These are phyloP conservation scores for Echinochloa phyllopogon DNA, from an alignment of 176 grass and related monocot genomes.

Conservation along the genomic window DNA sequence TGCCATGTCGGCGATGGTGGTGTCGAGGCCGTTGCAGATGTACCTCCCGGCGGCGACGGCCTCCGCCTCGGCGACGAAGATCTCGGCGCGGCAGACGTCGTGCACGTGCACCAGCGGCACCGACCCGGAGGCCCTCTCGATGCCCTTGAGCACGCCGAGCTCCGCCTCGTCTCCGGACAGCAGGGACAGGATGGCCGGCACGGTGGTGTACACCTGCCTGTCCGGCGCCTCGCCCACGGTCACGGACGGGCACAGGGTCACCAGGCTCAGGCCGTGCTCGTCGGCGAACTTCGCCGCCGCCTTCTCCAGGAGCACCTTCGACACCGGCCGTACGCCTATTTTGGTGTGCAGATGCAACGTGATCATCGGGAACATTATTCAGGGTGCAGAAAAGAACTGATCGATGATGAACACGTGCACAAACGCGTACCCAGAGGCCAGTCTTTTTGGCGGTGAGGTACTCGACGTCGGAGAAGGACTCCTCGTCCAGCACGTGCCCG, in stretches of 20 bases:
- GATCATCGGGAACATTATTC: neutral
- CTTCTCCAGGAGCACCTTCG: constrained; percentile 56
- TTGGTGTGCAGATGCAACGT: too few species aligned
- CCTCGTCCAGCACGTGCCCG: constrained; percentile 64
- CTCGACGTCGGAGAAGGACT: constrained; percentile 66
- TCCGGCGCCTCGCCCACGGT: constrained; percentile 44
- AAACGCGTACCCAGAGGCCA: constrained; percentile 48
- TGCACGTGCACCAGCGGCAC: constrained; percentile 46
- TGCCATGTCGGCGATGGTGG: constrained; percentile 7
- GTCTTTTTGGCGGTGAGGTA: constrained; percentile 43
- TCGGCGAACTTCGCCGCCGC: constrained; percentile 34
- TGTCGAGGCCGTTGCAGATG: constrained; percentile 46
- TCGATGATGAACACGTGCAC: neutral
- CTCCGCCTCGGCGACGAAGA: constrained; percentile 43
- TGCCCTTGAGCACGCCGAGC: neutral
- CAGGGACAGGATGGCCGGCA: constrained; percentile 42
- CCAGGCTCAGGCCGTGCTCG: constrained; percentile 41
- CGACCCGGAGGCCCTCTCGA: constrained; percentile 5
- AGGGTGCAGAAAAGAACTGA: too few species aligned
- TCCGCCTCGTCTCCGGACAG: constrained; percentile 28
- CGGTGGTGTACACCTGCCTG: constrained; percentile 23
- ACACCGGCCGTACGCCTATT: constrained; percentile 55
- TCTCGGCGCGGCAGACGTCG: constrained; percentile 48
- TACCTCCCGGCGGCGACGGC: constrained; percentile 41
- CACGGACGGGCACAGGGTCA: constrained; percentile 45